Percentiles rank a stretch among this genome's conserved stretches.
phyloP scores from a whole-genome alignment of 352 stramenopile genomes.

The Globisporangium echinulatum region DNA sequence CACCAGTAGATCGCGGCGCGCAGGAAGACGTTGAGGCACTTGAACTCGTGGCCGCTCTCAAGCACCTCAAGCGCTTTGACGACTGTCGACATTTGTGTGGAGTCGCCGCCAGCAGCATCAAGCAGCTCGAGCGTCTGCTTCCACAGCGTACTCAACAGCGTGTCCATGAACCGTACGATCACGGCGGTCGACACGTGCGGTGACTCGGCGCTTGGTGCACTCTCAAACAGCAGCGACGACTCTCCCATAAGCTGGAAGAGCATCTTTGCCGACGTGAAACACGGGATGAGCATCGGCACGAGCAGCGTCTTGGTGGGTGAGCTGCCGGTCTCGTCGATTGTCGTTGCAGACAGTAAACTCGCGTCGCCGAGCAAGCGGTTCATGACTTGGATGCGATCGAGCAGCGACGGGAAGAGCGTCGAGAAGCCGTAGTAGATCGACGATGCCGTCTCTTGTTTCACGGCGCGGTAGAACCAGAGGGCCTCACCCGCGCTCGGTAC shows the following conservation, averaged over 20 bases:
- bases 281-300: slow-evolving; percentile 77
- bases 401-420: slow-evolving; percentile 71
- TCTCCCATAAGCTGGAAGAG: slow-evolving; percentile 78
- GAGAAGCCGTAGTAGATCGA: slow-evolving; percentile 78
- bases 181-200: slow-evolving; percentile 13
- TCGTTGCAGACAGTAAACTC: background rate
- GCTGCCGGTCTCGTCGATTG: slow-evolving; percentile 12
- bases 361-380: slow-evolving; percentile 57
- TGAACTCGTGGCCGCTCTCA: slow-evolving; percentile 57
- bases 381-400: slow-evolving; percentile 77
- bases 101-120: background rate
- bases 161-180: slow-evolving; percentile 41
- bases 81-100: background rate
- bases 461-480: slow-evolving; percentile 64
- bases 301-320: slow-evolving; percentile 54
- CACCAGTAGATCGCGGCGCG: slow-evolving; percentile 76
- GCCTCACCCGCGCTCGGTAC: slow-evolving; percentile 26
- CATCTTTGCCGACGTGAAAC: slow-evolving; percentile 78
- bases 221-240: slow-evolving; percentile 19
- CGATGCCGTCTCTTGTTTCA: slow-evolving; percentile 75
- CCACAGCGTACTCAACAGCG: slow-evolving; percentile 55
- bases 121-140: slow-evolving; percentile 23
- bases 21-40: slow-evolving; percentile 73
- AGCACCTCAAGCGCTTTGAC: slow-evolving; percentile 36
- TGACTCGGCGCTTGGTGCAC: slow-evolving; percentile 4